Percentiles rank a stretch among this genome's conserved stretches.
phyloP scores from a whole-genome alignment of 257 asterid genomes.

The Handroanthus guayacan region DNA sequence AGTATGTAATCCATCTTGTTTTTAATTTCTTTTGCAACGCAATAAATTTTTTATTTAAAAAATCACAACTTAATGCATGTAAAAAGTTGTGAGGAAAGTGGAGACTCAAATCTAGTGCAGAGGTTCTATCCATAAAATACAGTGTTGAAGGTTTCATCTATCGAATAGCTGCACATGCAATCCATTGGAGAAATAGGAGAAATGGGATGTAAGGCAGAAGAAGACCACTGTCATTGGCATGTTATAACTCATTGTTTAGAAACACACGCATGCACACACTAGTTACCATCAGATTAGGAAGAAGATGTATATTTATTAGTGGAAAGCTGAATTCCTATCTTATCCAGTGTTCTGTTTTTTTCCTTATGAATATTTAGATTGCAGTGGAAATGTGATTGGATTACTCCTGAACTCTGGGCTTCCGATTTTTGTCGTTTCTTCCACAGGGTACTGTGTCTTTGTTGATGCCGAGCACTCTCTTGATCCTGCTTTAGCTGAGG shows the following conservation, averaged over 20 bases:
- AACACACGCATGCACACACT: neutral
- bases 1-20: neutral
- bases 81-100: neutral
- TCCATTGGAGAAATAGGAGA: neutral
- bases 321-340: neutral
- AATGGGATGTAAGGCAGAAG: neutral
- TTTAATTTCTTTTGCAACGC: neutral
- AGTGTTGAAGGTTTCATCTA: neutral
- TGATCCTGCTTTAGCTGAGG: conserved; percentile 86
- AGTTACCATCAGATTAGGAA: neutral
- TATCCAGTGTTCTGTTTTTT: neutral
- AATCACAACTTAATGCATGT: neutral
- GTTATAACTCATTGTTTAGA: neutral
- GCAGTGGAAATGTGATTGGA: conserved; percentile 1
- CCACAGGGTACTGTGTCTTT: conserved; percentile 82
- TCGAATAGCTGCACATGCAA: neutral
- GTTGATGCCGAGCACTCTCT: conserved; percentile 99
- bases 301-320: neutral
- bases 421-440: conserved; percentile 27
- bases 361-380: neutral
- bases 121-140: neutral
- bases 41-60: neutral
- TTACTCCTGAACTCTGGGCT: neutral
- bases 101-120: neutral
- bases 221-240: neutral